Evolutionary conservation across 495 filamentous ascomycete genomes (phyloP).

Genomic region (Lasiosphaeria miniovina): DNA sequence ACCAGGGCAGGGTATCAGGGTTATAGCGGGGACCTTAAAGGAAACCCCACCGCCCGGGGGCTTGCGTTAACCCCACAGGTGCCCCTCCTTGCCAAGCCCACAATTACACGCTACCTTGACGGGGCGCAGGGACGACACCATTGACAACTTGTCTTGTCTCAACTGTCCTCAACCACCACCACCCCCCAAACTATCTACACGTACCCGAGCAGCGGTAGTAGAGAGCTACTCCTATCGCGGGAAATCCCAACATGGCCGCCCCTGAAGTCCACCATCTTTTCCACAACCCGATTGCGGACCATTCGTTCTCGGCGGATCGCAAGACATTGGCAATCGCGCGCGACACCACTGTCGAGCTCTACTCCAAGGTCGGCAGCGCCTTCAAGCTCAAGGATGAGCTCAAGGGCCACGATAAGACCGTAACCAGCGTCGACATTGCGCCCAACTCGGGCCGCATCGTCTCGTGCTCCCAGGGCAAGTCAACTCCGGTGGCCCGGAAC

Average conservation of each 20-base stretch:
- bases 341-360: constrained; percentile 89
- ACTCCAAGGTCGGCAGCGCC: constrained; percentile 65
- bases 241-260: constrained; percentile 58
- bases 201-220: constrained; percentile 66
- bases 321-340: constrained; percentile 86
- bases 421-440: constrained; percentile 95
- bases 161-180: constrained; percentile 11
- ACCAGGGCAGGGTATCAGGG: no score
- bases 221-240: constrained; percentile 97
- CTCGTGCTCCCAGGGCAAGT: constrained; percentile 87
- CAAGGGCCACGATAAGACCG: constrained; percentile 92
- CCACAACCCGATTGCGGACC: constrained; percentile 92
- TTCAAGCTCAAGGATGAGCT: constrained; percentile 88
- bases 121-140: constrained; percentile 8
- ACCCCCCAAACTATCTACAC: background rate
- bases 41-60: no score
- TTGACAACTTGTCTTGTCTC: constrained; percentile 3
- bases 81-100: no score
- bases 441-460: constrained; percentile 87
- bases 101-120: no score
- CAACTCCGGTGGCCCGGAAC: background rate
- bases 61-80: constrained; percentile 12
- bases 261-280: constrained; percentile 96
- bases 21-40: no score
- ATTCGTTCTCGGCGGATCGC: constrained; percentile 93